These are phyloP conservation scores for Aurifilum marmelostoma DNA, from an alignment of 2,329 filamentous ascomycete genomes.

Conservation along the genomic window DNA sequence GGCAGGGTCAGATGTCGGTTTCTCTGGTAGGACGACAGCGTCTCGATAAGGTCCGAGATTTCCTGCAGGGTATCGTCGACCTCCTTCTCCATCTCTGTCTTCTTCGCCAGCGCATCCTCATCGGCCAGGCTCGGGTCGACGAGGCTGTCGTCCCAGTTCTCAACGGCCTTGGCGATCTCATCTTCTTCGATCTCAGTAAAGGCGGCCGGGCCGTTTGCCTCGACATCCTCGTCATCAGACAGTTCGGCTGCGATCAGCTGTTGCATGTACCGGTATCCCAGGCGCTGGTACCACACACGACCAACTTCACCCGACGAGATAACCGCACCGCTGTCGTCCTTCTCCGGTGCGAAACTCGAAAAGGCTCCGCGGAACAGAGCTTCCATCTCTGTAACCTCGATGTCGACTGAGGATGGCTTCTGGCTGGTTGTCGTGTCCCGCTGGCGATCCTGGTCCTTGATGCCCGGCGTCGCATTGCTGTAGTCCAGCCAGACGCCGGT, in stretches of 20 bases:
- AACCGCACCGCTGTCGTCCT: slow-evolving; percentile 72
- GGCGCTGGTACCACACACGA: slow-evolving; percentile 76
- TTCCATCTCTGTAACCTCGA: slow-evolving; percentile 70
- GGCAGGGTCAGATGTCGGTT: slow-evolving; percentile 74
- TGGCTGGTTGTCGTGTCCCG: slow-evolving; percentile 72
- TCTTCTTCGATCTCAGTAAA: slow-evolving; percentile 53
- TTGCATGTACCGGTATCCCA: slow-evolving; percentile 67
- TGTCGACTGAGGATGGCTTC: slow-evolving; percentile 58
- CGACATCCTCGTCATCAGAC: slow-evolving; percentile 42
- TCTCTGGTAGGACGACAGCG: slow-evolving; percentile 75
- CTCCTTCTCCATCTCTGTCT: slow-evolving; percentile 60
- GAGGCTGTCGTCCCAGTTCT: slow-evolving; percentile 60
- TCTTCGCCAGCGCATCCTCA: slow-evolving; percentile 54
- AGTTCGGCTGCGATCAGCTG: slow-evolving; percentile 61
- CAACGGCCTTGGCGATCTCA: slow-evolving; percentile 56
- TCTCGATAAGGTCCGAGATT: slow-evolving; percentile 76
- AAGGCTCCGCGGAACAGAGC: slow-evolving; percentile 76
- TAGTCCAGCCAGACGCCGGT: slow-evolving; percentile 73
- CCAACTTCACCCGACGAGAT: slow-evolving; percentile 69
- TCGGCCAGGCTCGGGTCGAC: slow-evolving; percentile 61
- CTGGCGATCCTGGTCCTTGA: slow-evolving; percentile 63
- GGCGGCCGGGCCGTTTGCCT: slow-evolving; percentile 39
- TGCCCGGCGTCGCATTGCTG: slow-evolving; percentile 63
- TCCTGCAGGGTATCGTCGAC: slow-evolving; percentile 72
- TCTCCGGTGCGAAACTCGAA: slow-evolving; percentile 77